phyloP scores from a whole-genome alignment of 441 rosid species.

The Populus hybrid region DNA sequence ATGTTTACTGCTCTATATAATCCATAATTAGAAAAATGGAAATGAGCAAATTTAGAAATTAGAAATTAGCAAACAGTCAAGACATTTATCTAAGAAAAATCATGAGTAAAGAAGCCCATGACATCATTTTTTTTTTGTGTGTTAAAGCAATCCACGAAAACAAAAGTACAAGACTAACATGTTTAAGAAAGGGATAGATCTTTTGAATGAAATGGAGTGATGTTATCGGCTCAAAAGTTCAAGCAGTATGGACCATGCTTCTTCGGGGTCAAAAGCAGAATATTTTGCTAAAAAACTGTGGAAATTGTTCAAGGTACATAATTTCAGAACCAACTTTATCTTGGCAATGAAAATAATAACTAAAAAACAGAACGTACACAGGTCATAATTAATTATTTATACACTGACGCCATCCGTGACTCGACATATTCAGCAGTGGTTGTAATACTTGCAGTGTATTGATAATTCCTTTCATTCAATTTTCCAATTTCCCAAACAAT shows the following conservation, averaged over 20 bases:
- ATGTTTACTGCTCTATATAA: background rate
- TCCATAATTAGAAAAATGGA: background rate
- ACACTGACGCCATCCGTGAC: background rate
- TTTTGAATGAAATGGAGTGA: background rate
- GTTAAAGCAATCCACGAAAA: too few relatives aligned
- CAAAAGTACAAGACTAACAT: background rate
- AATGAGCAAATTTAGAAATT: background rate
- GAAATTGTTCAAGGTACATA: background rate
- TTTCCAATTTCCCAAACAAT: background rate
- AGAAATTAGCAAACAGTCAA: background rate
- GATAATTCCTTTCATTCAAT: background rate
- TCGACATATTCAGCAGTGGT: background rate
- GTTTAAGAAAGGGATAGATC: background rate
- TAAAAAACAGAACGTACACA: background rate
- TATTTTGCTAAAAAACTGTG: background rate
- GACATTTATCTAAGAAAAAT: background rate
- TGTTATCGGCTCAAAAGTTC: background rate
- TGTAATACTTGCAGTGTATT: background rate
- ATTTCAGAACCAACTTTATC: background rate
- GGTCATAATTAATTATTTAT: background rate
- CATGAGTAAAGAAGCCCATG: background rate
- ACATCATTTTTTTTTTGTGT: background rate
- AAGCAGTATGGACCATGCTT: background rate
- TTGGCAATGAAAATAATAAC: background rate
- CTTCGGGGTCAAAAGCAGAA: background rate